Conservation (phyloP, 2,329 filamentous ascomycete genomes). For the Beauveria scarabaeidicola region DNA sequence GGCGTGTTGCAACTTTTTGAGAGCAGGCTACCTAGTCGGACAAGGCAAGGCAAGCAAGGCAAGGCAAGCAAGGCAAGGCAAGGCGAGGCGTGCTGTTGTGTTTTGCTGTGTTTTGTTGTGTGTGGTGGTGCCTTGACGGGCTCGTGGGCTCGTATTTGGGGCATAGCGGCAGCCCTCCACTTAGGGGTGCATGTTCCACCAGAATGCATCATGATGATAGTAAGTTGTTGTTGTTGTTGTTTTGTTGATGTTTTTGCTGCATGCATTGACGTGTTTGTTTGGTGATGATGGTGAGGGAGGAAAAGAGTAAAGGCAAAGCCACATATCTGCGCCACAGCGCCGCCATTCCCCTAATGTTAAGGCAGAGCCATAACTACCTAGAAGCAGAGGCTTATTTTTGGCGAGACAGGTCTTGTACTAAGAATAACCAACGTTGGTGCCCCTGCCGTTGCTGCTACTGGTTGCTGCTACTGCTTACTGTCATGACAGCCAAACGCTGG, state of each 20-base stretch:
- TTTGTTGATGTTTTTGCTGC: neutral
- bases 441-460: neutral
- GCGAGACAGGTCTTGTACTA: no score
- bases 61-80: neutral
- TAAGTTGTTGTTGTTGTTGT: neutral
- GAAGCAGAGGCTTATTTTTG: no score
- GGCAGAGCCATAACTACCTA: no score
- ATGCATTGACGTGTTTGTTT: neutral
- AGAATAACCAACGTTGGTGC: neutral
- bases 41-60: neutral
- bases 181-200: neutral
- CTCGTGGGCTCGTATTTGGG: conserved; percentile 1
- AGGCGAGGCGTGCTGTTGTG: neutral
- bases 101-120: neutral
- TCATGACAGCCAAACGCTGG: no score
- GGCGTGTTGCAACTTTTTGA: no score
- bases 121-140: neutral
- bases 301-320: no score
- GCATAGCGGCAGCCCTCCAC: neutral
- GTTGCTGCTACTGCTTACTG: no score
- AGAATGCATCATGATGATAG: neutral
- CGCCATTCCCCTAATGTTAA: no score
- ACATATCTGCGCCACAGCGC: no score
- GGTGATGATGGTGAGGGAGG: neutral
- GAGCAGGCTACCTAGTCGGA: no score